Evolutionary conservation across 805 yeast species (phyloP).

Genomic region (Ogataea angusta): DNA sequence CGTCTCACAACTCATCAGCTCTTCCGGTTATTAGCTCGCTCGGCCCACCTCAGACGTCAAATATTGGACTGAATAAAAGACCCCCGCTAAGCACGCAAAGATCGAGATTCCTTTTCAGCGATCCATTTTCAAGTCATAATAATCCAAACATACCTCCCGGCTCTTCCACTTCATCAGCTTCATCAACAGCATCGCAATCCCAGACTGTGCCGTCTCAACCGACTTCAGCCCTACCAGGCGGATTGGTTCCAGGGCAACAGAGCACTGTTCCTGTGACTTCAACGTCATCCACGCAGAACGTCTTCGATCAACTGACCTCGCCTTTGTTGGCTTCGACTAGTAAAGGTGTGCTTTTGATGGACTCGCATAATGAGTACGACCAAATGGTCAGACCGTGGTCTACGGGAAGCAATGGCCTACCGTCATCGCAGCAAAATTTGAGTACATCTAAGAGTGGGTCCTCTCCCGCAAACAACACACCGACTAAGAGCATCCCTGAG

Average conservation of each 20-base stretch:
- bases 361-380: constrained; percentile 45
- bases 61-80: constrained; percentile 35
- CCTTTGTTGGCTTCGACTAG: constrained; percentile 33
- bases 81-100: constrained; percentile 56
- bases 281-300: constrained; percentile 28
- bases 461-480: constrained; percentile 8
- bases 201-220: constrained; percentile 11
- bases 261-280: constrained; percentile 29
- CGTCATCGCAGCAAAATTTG: constrained; percentile 7
- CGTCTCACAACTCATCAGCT: constrained; percentile 16
- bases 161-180: constrained; percentile 13
- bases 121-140: constrained; percentile 43
- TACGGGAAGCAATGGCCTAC: constrained; percentile 13
- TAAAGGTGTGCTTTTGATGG: constrained; percentile 43
- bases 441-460: constrained; percentile 7
- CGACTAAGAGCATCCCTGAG: constrained; percentile 22
- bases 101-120: constrained; percentile 68
- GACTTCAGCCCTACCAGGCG: constrained; percentile 12
- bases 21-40: constrained; percentile 12
- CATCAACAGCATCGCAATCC: constrained; percentile 17
- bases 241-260: constrained; percentile 11
- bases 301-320: constrained; percentile 23
- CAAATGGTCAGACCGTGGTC: constrained; percentile 41
- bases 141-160: constrained; percentile 14
- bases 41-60: constrained; percentile 8